phyloP scores from a whole-genome alignment of 75 land plant species.

The Gnetum montanum region DNA sequence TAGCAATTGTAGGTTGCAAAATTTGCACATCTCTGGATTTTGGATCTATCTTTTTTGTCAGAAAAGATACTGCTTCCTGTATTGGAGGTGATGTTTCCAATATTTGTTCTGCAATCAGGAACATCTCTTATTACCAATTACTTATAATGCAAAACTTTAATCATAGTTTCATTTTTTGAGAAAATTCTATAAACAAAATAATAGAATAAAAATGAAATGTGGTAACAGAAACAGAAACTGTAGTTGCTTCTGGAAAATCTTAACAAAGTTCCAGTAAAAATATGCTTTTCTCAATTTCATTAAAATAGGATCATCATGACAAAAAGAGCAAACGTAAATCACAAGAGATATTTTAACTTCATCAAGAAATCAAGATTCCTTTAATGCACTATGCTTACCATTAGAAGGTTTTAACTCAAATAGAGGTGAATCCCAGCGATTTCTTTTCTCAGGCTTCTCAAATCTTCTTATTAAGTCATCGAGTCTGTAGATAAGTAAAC shows the following conservation, averaged over 20 bases:
- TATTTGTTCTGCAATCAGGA: constrained; percentile 34
- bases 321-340: no score
- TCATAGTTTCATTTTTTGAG: no score
- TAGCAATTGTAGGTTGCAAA: constrained; percentile 96
- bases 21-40: constrained; percentile 47
- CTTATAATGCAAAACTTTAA: no score
- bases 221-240: neutral
- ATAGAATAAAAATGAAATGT: no score
- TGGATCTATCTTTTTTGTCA: constrained; percentile 56
- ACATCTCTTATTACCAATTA: neutral
- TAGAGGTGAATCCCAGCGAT: constrained; percentile 95
- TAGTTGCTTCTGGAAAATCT: neutral
- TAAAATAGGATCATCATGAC: no score
- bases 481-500: constrained; percentile 37
- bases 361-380: no score
- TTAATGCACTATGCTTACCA: no score
- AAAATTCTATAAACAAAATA: no score
- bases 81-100: constrained; percentile 43
- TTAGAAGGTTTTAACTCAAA: constrained; percentile 65
- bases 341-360: no score
- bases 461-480: constrained; percentile 84
- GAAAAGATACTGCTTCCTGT: constrained; percentile 45
- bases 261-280: no score
- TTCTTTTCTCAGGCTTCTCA: constrained; percentile 84
- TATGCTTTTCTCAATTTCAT: no score